These are phyloP conservation scores for Nasturtium officinale DNA, from an alignment of 345 rosid genomes.

Conservation along the genomic window DNA sequence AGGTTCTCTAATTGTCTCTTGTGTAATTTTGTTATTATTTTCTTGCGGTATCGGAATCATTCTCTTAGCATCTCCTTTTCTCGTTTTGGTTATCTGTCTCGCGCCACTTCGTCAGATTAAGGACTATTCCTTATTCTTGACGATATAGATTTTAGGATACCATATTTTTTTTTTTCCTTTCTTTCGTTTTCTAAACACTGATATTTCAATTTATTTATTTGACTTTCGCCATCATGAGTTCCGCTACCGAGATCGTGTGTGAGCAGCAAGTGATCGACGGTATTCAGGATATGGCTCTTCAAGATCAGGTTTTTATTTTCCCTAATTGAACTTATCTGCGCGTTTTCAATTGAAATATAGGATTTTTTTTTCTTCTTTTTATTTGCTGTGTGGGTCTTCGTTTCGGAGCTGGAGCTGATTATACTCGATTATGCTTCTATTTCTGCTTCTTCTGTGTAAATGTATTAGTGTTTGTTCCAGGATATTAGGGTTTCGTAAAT, in stretches of 20 bases:
- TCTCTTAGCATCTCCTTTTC: conserved; percentile 28
- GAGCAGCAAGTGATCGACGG: conserved; percentile 39
- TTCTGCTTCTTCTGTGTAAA: conserved; percentile 6
- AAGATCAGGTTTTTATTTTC: conserved; percentile 38
- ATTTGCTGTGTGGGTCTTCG: conserved; percentile 12
- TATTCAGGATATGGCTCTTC: conserved; percentile 35
- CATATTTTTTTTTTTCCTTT: background rate
- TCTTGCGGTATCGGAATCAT: conserved; percentile 33
- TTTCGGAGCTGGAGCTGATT: conserved; percentile 10
- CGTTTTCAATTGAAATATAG: background rate
- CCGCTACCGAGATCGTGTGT: conserved; percentile 39
- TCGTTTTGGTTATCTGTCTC: conserved; percentile 5
- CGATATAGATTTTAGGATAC: background rate
- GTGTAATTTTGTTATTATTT: background rate
- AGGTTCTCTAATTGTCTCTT: background rate
- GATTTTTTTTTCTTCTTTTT: background rate
- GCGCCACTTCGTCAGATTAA: conserved; percentile 19
- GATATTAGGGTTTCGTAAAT: conserved; percentile 14
- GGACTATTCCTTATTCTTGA: conserved; percentile 1
- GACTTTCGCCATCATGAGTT: conserved; percentile 40
- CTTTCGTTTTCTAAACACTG: background rate
- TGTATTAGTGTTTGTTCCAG: background rate
- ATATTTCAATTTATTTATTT: conserved; percentile 21
- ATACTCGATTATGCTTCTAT: background rate
- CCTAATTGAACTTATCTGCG: background rate